Conservation (phyloP, 2,329 filamentous ascomycete species). For the Alternaria atra region DNA sequence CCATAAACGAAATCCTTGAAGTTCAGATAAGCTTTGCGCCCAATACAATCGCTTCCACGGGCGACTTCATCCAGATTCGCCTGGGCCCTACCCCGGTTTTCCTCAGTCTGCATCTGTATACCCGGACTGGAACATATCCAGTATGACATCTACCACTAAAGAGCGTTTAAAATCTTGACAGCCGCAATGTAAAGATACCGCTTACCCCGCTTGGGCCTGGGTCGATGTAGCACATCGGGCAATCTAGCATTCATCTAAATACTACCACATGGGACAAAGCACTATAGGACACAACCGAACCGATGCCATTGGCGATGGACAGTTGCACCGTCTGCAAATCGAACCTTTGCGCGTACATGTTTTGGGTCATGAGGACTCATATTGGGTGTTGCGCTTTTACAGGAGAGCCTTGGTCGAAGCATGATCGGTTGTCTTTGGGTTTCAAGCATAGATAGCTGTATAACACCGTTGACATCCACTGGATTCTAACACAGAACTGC, state of each 20-base stretch:
- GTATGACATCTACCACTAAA: not conserved
- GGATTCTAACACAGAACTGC: not conserved
- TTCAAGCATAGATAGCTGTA: not conserved
- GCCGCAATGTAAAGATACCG: not conserved
- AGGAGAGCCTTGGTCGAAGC: not conserved
- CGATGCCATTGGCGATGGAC: not conserved
- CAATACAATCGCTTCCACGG: not conserved
- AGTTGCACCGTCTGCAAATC: not conserved
- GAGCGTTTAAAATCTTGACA: not conserved
- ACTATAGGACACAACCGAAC: not conserved
- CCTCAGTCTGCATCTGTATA: not conserved
- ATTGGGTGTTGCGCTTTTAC: not conserved
- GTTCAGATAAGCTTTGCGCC: not conserved
- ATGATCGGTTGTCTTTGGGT: not conserved
- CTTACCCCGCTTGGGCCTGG: not conserved
- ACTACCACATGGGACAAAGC: not conserved
- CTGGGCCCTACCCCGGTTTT: not conserved
- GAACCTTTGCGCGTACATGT: not conserved
- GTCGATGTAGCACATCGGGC: constrained; percentile 10
- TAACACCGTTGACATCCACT: not conserved
- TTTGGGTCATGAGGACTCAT: not conserved
- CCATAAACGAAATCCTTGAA: not conserved
- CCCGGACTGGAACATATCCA: not conserved
- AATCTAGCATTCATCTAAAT: constrained; percentile 18
- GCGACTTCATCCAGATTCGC: not conserved